Evolutionary conservation across 83 land plant genomes (phyloP).

Genomic region (Picea abies): DNA sequence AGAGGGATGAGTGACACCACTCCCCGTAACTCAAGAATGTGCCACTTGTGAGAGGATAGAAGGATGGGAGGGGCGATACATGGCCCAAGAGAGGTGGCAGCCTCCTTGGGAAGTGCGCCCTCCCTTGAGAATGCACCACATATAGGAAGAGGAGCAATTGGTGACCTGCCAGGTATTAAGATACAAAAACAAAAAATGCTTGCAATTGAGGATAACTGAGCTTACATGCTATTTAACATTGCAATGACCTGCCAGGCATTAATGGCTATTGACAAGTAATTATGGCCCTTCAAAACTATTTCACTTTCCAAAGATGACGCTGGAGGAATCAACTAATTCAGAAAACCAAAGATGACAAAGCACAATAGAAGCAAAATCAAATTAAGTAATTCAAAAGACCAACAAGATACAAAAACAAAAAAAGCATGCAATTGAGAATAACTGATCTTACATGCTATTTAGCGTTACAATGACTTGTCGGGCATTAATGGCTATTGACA

Average conservation of each 20-base stretch:
- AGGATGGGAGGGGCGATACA: too few species aligned
- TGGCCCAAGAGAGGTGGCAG: too few species aligned
- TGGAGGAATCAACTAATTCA: conserved; percentile 24
- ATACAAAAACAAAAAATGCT: background rate
- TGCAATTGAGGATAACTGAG: background rate
- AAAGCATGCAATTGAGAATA: background rate
- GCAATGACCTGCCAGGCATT: conserved; percentile 41
- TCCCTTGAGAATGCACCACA: too few species aligned
- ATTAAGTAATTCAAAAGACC: background rate
- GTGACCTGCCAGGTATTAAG: too few species aligned
- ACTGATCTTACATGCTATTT: conserved; percentile 49
- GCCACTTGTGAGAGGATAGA: too few species aligned
- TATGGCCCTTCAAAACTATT: conserved; percentile 35
- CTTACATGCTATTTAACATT: conserved; percentile 62
- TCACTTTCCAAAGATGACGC: conserved; percentile 25
- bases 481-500: conserved; percentile 56
- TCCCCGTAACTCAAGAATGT: too few species aligned
- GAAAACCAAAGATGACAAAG: background rate
- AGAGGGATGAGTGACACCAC: too few species aligned
- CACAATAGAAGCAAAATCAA: background rate
- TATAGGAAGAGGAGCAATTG: too few species aligned
- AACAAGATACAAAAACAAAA: background rate
- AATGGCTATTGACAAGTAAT: conserved; percentile 41
- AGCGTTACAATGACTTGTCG: conserved; percentile 45
- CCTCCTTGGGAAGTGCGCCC: too few species aligned